Evolutionary conservation across 148 eudicot genomes (phyloP).

Genomic region (Simmondsia chinensis): DNA sequence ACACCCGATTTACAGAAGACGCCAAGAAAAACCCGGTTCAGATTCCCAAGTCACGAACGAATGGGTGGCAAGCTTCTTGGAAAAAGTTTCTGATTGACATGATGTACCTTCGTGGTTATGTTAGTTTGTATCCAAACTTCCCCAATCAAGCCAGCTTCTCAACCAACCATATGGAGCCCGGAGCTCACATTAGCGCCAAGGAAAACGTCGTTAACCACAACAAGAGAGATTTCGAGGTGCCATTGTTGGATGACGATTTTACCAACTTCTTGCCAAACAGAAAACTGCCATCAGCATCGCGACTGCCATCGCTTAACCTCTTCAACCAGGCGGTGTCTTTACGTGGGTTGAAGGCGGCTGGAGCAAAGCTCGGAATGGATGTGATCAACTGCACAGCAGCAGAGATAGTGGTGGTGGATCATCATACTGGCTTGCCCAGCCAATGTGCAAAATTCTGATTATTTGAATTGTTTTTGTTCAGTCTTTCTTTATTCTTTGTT

Average conservation of each 20-base stretch:
- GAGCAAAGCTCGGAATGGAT: slow-evolving; percentile 75
- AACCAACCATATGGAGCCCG: slow-evolving; percentile 96
- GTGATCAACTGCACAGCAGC: slow-evolving; percentile 51
- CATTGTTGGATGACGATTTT: slow-evolving; percentile 62
- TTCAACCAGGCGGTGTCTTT: slow-evolving; percentile 84
- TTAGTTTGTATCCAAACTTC: slow-evolving; percentile 79
- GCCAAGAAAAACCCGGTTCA: slow-evolving; percentile 89
- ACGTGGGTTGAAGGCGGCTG: slow-evolving; percentile 82
- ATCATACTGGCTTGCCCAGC: slow-evolving; percentile 69
- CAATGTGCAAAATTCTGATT: slow-evolving; percentile 61
- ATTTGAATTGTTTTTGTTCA: slow-evolving; percentile 8
- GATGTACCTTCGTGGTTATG: slow-evolving; percentile 94
- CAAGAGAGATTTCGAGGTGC: slow-evolving; percentile 88
- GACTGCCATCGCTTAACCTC: slow-evolving; percentile 69
- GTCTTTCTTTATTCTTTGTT: slow-evolving; percentile 8
- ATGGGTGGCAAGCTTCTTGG: slow-evolving; percentile 99
- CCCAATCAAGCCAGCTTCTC: slow-evolving; percentile 87
- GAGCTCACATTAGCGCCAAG: slow-evolving; percentile 84
- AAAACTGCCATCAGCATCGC: slow-evolving; percentile 81
- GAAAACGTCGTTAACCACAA: slow-evolving; percentile 67
- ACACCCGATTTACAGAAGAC: slow-evolving; percentile 90
- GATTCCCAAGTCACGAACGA: slow-evolving; percentile 85
- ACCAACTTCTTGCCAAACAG: slow-evolving; percentile 52
- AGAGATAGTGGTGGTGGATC: slow-evolving; percentile 54
- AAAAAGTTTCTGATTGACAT: slow-evolving; percentile 91